Evolutionary conservation across 805 yeast species (phyloP).

Genomic region (Teunomyces lycoperdinae): DNA sequence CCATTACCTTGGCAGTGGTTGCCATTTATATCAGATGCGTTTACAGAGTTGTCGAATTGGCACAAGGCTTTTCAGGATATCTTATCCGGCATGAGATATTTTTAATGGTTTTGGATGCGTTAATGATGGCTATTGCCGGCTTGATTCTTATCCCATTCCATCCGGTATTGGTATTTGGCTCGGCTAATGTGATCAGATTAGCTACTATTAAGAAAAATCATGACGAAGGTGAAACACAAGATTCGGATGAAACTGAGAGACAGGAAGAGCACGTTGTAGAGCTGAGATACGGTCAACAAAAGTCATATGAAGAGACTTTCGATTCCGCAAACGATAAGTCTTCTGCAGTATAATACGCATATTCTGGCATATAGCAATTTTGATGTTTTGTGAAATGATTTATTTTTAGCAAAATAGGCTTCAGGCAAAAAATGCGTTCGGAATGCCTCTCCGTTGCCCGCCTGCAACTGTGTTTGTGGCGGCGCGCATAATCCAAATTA

Average conservation of each 20-base stretch:
- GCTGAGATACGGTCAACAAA: neutral
- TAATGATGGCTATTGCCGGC: conserved; percentile 36
- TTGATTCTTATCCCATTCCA: conserved; percentile 37
- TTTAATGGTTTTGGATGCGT: conserved; percentile 38
- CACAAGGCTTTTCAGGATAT: conserved; percentile 37
- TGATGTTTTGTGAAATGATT: neutral
- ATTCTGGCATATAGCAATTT: neutral
- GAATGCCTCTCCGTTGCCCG: neutral
- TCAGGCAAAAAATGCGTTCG: neutral
- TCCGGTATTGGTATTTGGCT: conserved; percentile 36
- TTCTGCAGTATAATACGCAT: neutral
- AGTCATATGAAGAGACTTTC: neutral
- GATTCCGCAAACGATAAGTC: neutral
- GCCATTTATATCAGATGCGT: conserved; percentile 31
- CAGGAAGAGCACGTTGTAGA: neutral
- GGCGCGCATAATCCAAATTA: neutral
- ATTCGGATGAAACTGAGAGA: neutral
- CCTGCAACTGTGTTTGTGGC: neutral
- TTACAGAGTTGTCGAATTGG: conserved; percentile 40
- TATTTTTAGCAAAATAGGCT: neutral
- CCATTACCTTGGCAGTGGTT: conserved; percentile 29
- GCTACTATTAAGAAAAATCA: conserved; percentile 24
- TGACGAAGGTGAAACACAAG: conserved; percentile 14
- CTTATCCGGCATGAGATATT: conserved; percentile 35
- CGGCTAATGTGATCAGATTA: conserved; percentile 21